Evolutionary conservation across 768 basidiomycete genomes (phyloP), one percentile per base, ranked within the genome.

Genomic region (Phaffia australis): DNA sequence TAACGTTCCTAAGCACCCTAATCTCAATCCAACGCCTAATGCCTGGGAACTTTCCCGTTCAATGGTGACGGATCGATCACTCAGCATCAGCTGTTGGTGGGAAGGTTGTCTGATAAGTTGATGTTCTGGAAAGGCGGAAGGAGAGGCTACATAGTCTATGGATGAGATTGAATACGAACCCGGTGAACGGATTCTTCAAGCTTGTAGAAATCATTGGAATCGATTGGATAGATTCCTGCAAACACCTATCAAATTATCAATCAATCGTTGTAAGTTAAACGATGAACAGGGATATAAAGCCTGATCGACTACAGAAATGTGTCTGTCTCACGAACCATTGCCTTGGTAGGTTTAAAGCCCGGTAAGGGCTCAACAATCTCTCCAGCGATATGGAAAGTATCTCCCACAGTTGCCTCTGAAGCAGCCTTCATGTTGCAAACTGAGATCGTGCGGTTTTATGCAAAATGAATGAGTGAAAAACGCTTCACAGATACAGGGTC

Each of bases 361-460:
- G 88, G 85, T 79, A 99, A 83, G 0, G 92, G 84, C 48, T 87
- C 84, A 11, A 92, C 89, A 16, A 79, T 77, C 66, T 83, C 81
- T 25, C 88, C 87, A 14, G 84, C 81, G 18, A 81, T 84, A 76
- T 90, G 82, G 60, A 98, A 80, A 1, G 95, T 99, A 73, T 99
- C 95, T 52, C 95, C 95, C 69, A 98, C 86, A 73, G 87, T 86
- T 27, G 93, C 92, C 14, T 61, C 66, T 23, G 88, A 88, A 71
- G 95, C 62, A 3, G 61, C 87, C 76, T 97, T 99, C 94, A 99
- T 98, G 74, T 92, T 94, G 76, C 94, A 98, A 1, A 90, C 87
- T 60, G 30, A 21, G 18, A 4, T 27, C 5, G 51, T 52, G 18
- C 6, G 18, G 27, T 21, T 5, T 27, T 18, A 35, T 15, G 7